These are phyloP conservation scores for Phytopythium oedochilum DNA, from an alignment of 352 stramenopile genomes.

Conservation along the genomic window DNA sequence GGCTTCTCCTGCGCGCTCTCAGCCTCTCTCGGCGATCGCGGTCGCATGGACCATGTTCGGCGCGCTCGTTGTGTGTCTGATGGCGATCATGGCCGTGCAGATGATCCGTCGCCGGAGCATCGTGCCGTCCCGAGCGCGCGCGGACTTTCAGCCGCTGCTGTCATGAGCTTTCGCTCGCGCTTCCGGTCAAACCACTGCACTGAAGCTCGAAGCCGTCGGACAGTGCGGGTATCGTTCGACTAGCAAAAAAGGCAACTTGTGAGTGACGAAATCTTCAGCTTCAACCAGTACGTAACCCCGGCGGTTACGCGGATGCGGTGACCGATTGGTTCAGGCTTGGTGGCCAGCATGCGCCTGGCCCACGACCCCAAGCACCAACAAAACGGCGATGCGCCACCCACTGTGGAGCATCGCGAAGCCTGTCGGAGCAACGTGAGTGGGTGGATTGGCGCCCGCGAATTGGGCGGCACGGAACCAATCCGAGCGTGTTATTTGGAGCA, in stretches of 20 bases:
- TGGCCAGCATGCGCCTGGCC: background rate
- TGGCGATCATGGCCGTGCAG: conserved; percentile 28
- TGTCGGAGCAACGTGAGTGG: background rate
- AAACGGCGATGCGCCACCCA: too few relatives aligned
- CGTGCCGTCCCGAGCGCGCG: conserved; percentile 3
- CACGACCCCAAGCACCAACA: too few relatives aligned
- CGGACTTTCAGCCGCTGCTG: conserved; percentile 8
- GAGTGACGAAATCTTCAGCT: too few relatives aligned
- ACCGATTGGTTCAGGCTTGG: too few relatives aligned
- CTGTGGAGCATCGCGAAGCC: too few relatives aligned
- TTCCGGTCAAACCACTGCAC: too few relatives aligned
- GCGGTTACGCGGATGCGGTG: too few relatives aligned
- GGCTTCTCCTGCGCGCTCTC: conserved; percentile 1
- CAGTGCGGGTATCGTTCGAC: too few relatives aligned
- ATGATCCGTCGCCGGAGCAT: conserved; percentile 11
- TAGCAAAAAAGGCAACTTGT: too few relatives aligned
- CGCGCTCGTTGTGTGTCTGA: conserved; percentile 31
- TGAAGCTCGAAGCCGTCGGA: too few relatives aligned
- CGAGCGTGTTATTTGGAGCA: background rate
- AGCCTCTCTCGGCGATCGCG: conserved; percentile 11
- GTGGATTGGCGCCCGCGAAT: background rate
- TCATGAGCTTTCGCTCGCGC: background rate
- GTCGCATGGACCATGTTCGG: conserved; percentile 37
- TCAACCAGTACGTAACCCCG: too few relatives aligned
- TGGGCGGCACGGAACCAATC: background rate